Percentiles rank a stretch among this genome's conserved stretches.
Conservation (phyloP, 2,329 filamentous ascomycete species). For the Xylaria arbuscula region DNA sequence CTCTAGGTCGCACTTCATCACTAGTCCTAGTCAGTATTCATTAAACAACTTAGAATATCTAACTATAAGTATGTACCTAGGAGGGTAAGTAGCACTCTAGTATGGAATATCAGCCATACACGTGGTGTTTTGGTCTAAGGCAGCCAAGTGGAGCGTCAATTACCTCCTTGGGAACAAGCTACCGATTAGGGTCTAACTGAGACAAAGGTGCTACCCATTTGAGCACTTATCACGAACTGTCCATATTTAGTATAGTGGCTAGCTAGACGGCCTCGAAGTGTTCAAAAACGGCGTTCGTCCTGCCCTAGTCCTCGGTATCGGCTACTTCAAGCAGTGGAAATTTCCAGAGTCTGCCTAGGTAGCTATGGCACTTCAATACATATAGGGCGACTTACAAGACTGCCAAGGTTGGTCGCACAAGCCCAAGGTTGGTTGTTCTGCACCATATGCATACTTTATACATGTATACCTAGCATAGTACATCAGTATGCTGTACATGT, state of each 20-base stretch:
- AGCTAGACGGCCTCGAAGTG: background rate
- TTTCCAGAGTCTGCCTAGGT: background rate
- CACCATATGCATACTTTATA: conserved; percentile 24
- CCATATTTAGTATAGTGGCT: conserved; percentile 18
- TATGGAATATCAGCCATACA: background rate
- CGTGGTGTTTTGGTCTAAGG: conserved; percentile 11
- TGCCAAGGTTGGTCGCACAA: background rate
- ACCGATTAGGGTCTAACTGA: conserved; percentile 12
- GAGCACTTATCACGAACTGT: conserved; percentile 3
- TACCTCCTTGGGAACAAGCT: background rate
- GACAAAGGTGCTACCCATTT: conserved; percentile 9
- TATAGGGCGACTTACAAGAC: background rate
- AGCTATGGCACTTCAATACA: background rate
- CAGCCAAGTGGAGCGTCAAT: conserved; percentile 3
- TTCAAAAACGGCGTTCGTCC: conserved; percentile 8
- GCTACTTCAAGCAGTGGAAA: background rate
- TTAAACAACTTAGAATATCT: conserved; percentile 4
- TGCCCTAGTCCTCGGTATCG: background rate
- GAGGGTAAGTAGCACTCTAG: background rate
- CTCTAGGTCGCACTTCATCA: background rate
- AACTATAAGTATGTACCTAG: background rate
- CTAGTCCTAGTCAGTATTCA: conserved; percentile 7
- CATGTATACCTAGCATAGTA: too few relatives aligned
- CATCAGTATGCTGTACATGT: too few relatives aligned
- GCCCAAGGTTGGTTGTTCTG: background rate